Percentiles rank a stretch among this genome's conserved stretches.
Evolutionary conservation across 805 yeast genomes (phyloP).

Genomic region (Saccharomycopsis fibuligera): DNA sequence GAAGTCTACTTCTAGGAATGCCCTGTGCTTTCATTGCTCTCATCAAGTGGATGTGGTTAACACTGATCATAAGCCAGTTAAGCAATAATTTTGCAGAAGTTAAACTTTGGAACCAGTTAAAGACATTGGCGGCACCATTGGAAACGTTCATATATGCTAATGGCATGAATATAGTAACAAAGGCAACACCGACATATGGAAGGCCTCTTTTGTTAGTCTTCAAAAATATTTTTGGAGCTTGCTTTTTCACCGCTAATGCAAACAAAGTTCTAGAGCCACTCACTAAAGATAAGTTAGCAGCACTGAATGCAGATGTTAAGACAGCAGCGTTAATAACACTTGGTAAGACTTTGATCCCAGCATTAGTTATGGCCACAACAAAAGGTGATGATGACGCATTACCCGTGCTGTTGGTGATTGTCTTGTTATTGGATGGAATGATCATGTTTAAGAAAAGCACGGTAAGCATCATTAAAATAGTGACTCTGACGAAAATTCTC

Average conservation of each 20-base stretch:
- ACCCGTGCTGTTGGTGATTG: conserved; percentile 40
- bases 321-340: conserved; percentile 68
- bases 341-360: conserved; percentile 61
- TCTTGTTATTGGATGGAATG: conserved; percentile 46
- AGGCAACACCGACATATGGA: conserved; percentile 35
- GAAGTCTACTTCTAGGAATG: conserved; percentile 32
- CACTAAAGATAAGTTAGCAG: conserved; percentile 68
- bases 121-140: conserved; percentile 47
- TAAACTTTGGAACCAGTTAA: conserved; percentile 46
- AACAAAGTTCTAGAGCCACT: conserved; percentile 24
- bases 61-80: conserved; percentile 40
- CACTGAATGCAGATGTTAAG: conserved; percentile 60
- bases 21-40: conserved; percentile 40
- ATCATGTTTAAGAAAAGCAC: conserved; percentile 54
- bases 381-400: conserved; percentile 64
- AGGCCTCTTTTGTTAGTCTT: conserved; percentile 64
- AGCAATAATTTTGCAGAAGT: conserved; percentile 37
- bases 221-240: conserved; percentile 64
- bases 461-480: conserved; percentile 52
- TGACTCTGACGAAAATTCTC: conserved; percentile 56
- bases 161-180: conserved; percentile 50
- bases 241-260: conserved; percentile 56
- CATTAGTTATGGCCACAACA: conserved; percentile 60
- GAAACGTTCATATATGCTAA: conserved; percentile 69
- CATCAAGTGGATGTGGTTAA: conserved; percentile 39